phyloP scores from a whole-genome alignment of 177 flowering plant species.

The Tripterygium wilfordii region DNA sequence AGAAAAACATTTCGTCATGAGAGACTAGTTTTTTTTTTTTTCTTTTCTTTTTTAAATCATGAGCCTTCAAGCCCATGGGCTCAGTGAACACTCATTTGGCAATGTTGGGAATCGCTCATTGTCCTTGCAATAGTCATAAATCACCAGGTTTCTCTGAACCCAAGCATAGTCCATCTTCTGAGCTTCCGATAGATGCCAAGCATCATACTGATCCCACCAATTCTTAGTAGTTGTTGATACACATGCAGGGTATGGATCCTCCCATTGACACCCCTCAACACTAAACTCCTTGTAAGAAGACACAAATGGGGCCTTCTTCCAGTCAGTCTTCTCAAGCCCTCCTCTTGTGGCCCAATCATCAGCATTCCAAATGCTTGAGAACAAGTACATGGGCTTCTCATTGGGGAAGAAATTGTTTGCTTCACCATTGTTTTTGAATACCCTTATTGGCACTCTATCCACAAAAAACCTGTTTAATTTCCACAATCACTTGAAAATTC shows the following conservation, averaged over 20 bases:
- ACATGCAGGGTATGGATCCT: conserved; percentile 79
- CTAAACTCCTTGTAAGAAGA: conserved; percentile 82
- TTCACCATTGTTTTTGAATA: conserved; percentile 67
- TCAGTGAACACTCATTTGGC: conserved; percentile 74
- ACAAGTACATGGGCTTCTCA: conserved; percentile 88
- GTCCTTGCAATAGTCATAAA: conserved; percentile 87
- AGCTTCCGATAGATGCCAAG: conserved; percentile 65
- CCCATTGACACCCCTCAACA: conserved; percentile 85
- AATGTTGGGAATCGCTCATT: conserved; percentile 38
- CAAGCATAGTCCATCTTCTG: conserved; percentile 73
- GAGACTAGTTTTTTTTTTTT: too few species aligned
- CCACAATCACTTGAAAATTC: not conserved
- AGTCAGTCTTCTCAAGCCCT: conserved; percentile 88
- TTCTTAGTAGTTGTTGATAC: conserved; percentile 69
- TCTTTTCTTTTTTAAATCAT: too few species aligned
- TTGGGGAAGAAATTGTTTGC: conserved; percentile 77
- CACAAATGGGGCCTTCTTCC: conserved; percentile 85
- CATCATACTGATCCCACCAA: conserved; percentile 89
- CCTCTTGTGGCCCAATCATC: conserved; percentile 98
- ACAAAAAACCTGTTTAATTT: conserved; percentile 69
- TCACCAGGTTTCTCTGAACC: conserved; percentile 77
- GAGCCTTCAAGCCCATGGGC: conserved; percentile 72
- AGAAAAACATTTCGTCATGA: too few species aligned
- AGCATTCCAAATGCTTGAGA: conserved; percentile 96
- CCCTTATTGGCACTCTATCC: conserved; percentile 72